Evolutionary conservation across 768 basidiomycete genomes (phyloP), one percentile per base, ranked within the genome.

Genomic region (Chiua virens): DNA sequence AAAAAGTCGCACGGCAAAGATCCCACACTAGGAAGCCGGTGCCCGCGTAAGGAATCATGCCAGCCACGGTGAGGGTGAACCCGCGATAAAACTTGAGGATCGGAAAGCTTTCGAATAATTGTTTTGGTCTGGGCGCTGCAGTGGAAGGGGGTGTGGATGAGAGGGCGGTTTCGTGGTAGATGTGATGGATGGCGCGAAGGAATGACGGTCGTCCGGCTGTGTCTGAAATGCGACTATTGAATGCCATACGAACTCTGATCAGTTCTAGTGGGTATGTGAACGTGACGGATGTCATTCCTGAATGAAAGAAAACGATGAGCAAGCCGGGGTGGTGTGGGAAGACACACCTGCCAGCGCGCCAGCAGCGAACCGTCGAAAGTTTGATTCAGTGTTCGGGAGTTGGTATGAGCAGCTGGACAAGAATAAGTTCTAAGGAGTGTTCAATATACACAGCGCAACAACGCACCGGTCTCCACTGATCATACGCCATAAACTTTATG

Each of bases 401-500:
- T 0, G 94, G 93, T 85, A 98, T 98, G 42, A 98, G 71, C 28
- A 86, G 54, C 95, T 96, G 51, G 13, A 22, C 46, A 44, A 7
- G 44, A 6, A 14, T 50, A 9, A 32, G 38, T 47, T 36, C 20
- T 18, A 32, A 47, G 10, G 5, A 27, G 15, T 17, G 3, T 20
- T 4, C 34, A 0, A 20, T 23, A 23, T 0, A 8, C 1, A 41
- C 49, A 39, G 40, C 21, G 41, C 17, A 5, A 30, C 22, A 20
- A 71, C 78, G 63, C 58, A 95, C 92, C 55, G 81, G 65, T 70
- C 91, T 89, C 50, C 89, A 74, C 66, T 90, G 83, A 69, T 98
- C 96, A 66, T 98, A 99, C 5, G 89, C 83, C 86, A 98, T 93
- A 65, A 93, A 99, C 70, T 95, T 97, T 71, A 98, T 89, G 53